A percentile compares a stretch with the other conserved stretches of the same genome.
Conservation (phyloP, 805 yeast genomes). For the Candida nemodendra region DNA sequence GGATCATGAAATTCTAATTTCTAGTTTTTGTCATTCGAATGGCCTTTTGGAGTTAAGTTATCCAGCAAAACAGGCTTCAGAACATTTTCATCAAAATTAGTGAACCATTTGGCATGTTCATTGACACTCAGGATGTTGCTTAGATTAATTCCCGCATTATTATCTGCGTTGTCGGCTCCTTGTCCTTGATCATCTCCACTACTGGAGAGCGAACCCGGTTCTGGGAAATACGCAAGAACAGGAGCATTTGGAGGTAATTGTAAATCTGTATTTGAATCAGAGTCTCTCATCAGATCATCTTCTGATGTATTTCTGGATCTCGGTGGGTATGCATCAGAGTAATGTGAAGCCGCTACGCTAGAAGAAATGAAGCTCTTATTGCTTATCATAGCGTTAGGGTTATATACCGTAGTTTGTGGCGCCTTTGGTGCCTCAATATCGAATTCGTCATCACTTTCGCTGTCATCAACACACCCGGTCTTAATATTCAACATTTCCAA, state of each 20-base stretch:
- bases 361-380: constrained; percentile 20
- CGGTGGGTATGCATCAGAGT: constrained; percentile 21
- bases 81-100: constrained; percentile 89
- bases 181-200: constrained; percentile 9
- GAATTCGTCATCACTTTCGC: constrained; percentile 89
- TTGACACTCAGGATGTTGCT: constrained; percentile 42
- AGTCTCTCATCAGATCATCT: constrained; percentile 30
- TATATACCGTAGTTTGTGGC: constrained; percentile 18
- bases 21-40: constrained; percentile 9
- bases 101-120: constrained; percentile 88
- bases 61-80: constrained; percentile 89
- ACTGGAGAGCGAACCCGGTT: constrained; percentile 9
- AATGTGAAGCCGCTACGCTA: constrained; percentile 18
- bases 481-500: constrained; percentile 89
- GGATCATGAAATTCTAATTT: no score
- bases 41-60: constrained; percentile 34
- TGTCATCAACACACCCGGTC: constrained; percentile 85
- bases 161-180: constrained; percentile 2
- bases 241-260: constrained; percentile 34
- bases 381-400: constrained; percentile 13
- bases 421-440: constrained; percentile 73
- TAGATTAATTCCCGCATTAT: constrained; percentile 22
- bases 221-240: constrained; percentile 23
- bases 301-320: constrained; percentile 27
- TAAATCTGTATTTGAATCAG: constrained; percentile 34